A percentile compares a stretch with the other conserved stretches of the same genome.
These are phyloP conservation scores for Boletus rubroflammeus DNA, from an alignment of 768 basidiomycete genomes.

Conservation along the genomic window DNA sequence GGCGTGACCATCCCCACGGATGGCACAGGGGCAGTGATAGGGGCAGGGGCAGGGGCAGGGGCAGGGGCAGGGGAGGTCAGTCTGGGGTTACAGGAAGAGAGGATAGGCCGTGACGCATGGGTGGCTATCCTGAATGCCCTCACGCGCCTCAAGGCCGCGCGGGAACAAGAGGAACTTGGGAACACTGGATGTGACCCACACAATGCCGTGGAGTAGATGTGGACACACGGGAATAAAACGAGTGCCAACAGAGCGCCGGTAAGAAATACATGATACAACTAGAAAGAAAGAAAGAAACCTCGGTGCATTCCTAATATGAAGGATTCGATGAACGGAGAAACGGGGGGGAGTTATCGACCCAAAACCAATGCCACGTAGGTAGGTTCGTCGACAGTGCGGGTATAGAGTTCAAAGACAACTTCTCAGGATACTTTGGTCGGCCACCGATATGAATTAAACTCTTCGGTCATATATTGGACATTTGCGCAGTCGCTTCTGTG, in stretches of 20 bases:
- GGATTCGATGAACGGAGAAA: constrained; percentile 13
- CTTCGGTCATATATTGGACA: constrained; percentile 5
- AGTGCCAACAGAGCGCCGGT: constrained; percentile 2
- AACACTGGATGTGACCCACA: constrained; percentile 7
- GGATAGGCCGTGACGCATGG: constrained; percentile 77
- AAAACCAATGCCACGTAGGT: neutral
- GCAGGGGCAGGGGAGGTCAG: constrained; percentile 31
- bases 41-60: neutral
- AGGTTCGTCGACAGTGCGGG: constrained; percentile 16
- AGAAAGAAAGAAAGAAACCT: neutral
- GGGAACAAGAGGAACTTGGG: constrained; percentile 22
- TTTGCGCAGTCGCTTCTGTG: constrained; percentile 47
- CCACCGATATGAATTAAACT: constrained; percentile 17
- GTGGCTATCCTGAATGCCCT: constrained; percentile 67
- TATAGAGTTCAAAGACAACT: constrained; percentile 11
- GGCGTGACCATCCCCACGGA: constrained; percentile 66
- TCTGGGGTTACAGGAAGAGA: constrained; percentile 73
- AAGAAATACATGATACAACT: constrained; percentile 8
- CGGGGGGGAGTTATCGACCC: neutral
- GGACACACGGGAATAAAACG: constrained; percentile 19
- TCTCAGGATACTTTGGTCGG: constrained; percentile 17
- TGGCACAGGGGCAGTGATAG: neutral
- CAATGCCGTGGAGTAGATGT: constrained; percentile 15
- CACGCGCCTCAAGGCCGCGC: constrained; percentile 52
- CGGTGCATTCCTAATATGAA: constrained; percentile 24